These are phyloP conservation scores for Pythium phragmitis DNA, from an alignment of 352 stramenopile genomes.

Conservation along the genomic window DNA sequence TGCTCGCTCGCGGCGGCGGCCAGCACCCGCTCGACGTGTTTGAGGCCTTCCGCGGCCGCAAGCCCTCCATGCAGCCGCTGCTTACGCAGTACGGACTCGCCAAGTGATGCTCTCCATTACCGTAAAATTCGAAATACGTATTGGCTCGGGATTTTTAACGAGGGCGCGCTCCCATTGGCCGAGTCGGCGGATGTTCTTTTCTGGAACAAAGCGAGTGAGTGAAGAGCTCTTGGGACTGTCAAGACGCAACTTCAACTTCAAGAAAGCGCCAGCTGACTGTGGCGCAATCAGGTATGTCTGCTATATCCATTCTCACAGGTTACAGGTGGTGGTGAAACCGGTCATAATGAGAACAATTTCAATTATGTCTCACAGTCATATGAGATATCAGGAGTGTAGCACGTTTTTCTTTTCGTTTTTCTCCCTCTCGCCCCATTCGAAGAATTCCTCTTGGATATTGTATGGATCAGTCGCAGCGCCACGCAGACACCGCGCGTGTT, in stretches of 20 bases:
- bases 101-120: constrained; percentile 8
- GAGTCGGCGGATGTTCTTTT: constrained; percentile 20
- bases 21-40: constrained; percentile 93
- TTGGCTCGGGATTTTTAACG: constrained; percentile 20
- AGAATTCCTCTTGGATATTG: constrained; percentile 7
- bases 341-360: neutral
- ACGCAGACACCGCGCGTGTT: constrained; percentile 9
- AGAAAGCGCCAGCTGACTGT: constrained; percentile 6
- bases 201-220: constrained; percentile 2
- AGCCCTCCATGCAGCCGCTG: constrained; percentile 92
- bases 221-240: constrained; percentile 27
- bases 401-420: constrained; percentile 19
- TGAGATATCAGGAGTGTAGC: neutral
- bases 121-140: neutral
- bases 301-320: constrained; percentile 1
- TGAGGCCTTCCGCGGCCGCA: constrained; percentile 93
- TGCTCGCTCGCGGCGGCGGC: constrained; percentile 87
- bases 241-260: constrained; percentile 39
- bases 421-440: neutral
- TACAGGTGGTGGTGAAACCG: neutral
- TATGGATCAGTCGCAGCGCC: constrained; percentile 22
- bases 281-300: constrained; percentile 11
- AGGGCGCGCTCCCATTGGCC: constrained; percentile 20
- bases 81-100: constrained; percentile 91
- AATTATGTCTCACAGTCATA: constrained; percentile 21